Conservation (phyloP, 768 basidiomycete genomes). For the Calocybe indica region DNA sequence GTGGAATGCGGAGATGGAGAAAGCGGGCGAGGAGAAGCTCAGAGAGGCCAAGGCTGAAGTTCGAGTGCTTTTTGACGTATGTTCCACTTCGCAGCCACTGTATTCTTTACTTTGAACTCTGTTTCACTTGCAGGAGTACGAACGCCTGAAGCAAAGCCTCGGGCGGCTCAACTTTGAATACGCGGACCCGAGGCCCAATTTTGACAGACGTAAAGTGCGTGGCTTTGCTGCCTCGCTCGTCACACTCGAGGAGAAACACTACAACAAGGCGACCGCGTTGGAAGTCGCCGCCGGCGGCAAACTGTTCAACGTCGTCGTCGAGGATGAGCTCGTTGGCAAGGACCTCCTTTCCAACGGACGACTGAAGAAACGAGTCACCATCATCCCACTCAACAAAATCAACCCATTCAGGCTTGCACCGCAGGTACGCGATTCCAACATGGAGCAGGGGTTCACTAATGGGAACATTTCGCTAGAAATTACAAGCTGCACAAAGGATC, state of each 20-base stretch:
- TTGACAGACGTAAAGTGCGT: slow-evolving; percentile 83
- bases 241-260: slow-evolving; percentile 60
- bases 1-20: slow-evolving; percentile 77
- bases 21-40: slow-evolving; percentile 43
- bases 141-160: slow-evolving; percentile 58
- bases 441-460: slow-evolving; percentile 34
- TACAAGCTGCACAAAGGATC: slow-evolving; percentile 61
- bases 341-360: slow-evolving; percentile 68
- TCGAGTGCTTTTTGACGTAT: slow-evolving; percentile 57
- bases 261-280: slow-evolving; percentile 79
- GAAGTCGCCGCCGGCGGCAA: slow-evolving; percentile 90
- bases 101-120: slow-evolving; percentile 4
- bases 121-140: slow-evolving; percentile 47
- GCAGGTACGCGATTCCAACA: slow-evolving; percentile 38
- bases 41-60: slow-evolving; percentile 49
- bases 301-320: slow-evolving; percentile 90
- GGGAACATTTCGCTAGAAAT: slow-evolving; percentile 48
- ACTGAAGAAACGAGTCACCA: slow-evolving; percentile 84
- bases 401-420: too few species aligned
- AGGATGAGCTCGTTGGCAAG: slow-evolving; percentile 85
- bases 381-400: slow-evolving; percentile 94
- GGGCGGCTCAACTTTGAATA: slow-evolving; percentile 82
- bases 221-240: slow-evolving; percentile 92
- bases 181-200: slow-evolving; percentile 64
- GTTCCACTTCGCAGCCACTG: slow-evolving; percentile 11